Evolutionary conservation across 2,329 filamentous ascomycete species (phyloP), one percentile per base, ranked within the genome.

Genomic region (Pyrenophora seminiperda): DNA sequence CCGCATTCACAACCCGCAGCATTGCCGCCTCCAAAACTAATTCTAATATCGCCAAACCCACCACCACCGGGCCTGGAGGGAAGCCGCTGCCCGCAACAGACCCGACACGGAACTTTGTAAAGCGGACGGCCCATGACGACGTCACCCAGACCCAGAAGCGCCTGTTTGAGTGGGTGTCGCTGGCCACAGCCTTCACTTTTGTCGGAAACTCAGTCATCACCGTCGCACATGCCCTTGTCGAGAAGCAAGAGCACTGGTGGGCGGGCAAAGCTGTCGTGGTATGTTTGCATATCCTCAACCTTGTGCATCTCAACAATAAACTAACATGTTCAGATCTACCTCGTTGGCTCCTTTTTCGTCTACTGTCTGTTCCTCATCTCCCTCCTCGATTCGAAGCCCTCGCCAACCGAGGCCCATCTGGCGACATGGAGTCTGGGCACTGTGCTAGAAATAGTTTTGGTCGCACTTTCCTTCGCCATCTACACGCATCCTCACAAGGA

Each of bases 341-440:
- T 95, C 56, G 83, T 90, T 48, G 90, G 88, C 46, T 88, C 90
- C 36, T 88, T 91, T 59, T 96, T 96, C 78, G 85, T 94, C 57
- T 94, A 95, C 76, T 82, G 89, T 41, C 86, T 96, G 61, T 83
- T 96, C 59, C 81, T 95, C 59, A 88, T 97, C 66, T 91, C 91
- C 22, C 82, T 97, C 49, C 81, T 96, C 65, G 92, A 97, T 72
- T 89, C 88, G 67, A 85, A 84, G 55, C 86, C 90, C 27, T 89
- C 89, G 10, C 94, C 94, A 0, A 92, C 87, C 41, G 78, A 86
- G 38, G 86, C 90, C 44, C 91, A 97, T 73, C 82, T 93, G 47
- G 75, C 88, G 38, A 86, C 90, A 62, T 99, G 94, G 94, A 71
- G 81, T 33, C 74, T 91, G 34, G 87, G 87, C 19, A 71, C 91